Evolutionary conservation across 768 basidiomycete species (phyloP).

Genomic region (Dictyophora rubrovolvata): DNA sequence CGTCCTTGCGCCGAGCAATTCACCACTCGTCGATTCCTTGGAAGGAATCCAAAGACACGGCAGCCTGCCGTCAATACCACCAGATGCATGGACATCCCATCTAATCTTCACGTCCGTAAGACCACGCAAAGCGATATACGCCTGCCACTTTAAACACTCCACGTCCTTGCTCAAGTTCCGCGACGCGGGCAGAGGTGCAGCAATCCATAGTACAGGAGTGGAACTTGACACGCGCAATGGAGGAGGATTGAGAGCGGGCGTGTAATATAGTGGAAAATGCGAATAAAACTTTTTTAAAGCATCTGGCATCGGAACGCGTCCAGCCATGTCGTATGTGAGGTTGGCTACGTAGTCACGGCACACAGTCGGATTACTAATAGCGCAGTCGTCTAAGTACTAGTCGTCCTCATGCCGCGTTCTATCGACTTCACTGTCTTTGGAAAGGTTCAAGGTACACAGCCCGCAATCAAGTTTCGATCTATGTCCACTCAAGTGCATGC

Average conservation of each 20-base stretch:
- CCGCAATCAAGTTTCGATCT: not conserved
- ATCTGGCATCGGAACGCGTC: constrained; percentile 3
- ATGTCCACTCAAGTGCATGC: not conserved
- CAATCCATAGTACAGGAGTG: constrained; percentile 57
- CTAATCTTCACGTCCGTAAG: constrained; percentile 40
- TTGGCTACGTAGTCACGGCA: too few relatives aligned
- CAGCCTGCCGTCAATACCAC: constrained; percentile 56
- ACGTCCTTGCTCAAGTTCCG: constrained; percentile 58
- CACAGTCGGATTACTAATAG: too few relatives aligned
- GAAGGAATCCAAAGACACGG: constrained; percentile 59
- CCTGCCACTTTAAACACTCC: constrained; percentile 87
- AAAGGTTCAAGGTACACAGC: not conserved
- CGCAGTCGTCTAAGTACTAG: too few relatives aligned
- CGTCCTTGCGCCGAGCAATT: constrained; percentile 51
- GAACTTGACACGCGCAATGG: constrained; percentile 8
- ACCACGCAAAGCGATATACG: constrained; percentile 63
- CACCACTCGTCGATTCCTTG: constrained; percentile 19
- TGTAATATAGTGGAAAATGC: constrained; percentile 1
- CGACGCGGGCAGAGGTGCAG: constrained; percentile 31
- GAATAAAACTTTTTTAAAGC: constrained; percentile 1
- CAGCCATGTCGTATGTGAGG: not conserved
- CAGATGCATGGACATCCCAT: constrained; percentile 60
- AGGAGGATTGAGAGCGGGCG: not conserved
- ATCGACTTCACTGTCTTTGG: not conserved
- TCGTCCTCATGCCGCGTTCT: not conserved